A percentile compares a stretch with the other conserved stretches of the same genome.
Evolutionary conservation across 495 filamentous ascomycete genomes (phyloP).

Genomic region (Lepidopterella palustris): DNA sequence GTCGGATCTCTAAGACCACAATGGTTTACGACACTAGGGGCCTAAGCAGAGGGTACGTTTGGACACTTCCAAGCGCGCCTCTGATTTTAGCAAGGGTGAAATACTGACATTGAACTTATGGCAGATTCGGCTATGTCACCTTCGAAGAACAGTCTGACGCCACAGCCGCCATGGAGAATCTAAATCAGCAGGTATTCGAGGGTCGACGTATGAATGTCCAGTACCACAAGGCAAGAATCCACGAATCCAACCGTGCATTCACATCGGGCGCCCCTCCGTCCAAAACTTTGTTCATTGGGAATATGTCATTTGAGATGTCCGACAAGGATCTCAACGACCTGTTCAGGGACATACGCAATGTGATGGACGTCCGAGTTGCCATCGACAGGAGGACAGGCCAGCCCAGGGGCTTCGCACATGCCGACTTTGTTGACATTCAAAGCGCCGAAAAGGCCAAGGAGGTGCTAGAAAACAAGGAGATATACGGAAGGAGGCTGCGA

Average conservation of each 20-base stretch:
- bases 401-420: constrained; percentile 84
- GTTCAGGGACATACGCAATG: constrained; percentile 64
- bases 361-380: constrained; percentile 78
- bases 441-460: constrained; percentile 54
- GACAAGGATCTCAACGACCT: constrained; percentile 80
- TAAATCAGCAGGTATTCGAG: constrained; percentile 66
- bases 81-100: neutral
- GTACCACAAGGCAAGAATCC: constrained; percentile 34
- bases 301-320: constrained; percentile 82
- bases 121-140: constrained; percentile 72
- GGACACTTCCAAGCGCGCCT: neutral
- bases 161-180: constrained; percentile 52
- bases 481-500: constrained; percentile 61
- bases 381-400: constrained; percentile 84
- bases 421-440: constrained; percentile 66
- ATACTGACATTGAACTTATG: constrained; percentile 27
- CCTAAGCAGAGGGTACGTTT: constrained; percentile 81
- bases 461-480: constrained; percentile 47
- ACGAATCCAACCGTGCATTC: too few species aligned
- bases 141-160: constrained; percentile 55
- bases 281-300: constrained; percentile 76
- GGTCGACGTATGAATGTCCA: constrained; percentile 68
- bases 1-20: constrained; percentile 41
- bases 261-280: too few species aligned
- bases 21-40: constrained; percentile 66